Evolutionary conservation across 768 basidiomycete species (phyloP).

Genomic region (Hericium rajendrae): DNA sequence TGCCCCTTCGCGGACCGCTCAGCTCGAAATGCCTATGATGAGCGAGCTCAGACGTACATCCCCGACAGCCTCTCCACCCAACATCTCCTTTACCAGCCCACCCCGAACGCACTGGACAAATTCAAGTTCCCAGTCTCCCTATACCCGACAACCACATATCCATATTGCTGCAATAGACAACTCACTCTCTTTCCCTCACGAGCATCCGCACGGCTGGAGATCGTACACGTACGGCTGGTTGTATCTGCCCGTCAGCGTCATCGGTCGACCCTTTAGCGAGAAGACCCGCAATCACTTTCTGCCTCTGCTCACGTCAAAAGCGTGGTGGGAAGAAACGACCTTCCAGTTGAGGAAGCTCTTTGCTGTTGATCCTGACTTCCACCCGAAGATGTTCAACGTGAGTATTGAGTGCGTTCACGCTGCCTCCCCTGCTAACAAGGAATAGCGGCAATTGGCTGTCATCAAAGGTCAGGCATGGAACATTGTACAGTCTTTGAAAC

Average conservation of each 20-base stretch:
- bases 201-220: constrained; percentile 71
- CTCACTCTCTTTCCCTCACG: constrained; percentile 85
- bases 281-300: constrained; percentile 76
- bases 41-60: constrained; percentile 47
- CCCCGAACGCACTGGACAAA: constrained; percentile 10
- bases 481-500: constrained; percentile 75
- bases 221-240: constrained; percentile 86
- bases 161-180: constrained; percentile 94
- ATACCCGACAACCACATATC: constrained; percentile 64
- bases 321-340: constrained; percentile 88
- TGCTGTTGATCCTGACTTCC: constrained; percentile 76
- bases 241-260: constrained; percentile 75
- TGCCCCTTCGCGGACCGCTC: constrained; percentile 61
- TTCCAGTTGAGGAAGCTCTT: constrained; percentile 69
- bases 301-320: constrained; percentile 70
- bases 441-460: constrained; percentile 77
- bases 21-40: constrained; percentile 64
- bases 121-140: constrained; percentile 21
- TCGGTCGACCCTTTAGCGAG: constrained; percentile 79
- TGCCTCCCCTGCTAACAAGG: background rate
- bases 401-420: constrained; percentile 15
- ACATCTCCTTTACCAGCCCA: constrained; percentile 15
- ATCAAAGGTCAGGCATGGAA: constrained; percentile 93
- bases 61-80: constrained; percentile 12
- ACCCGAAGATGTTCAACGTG: constrained; percentile 83